Base-by-base conservation (phyloP, 2,329 filamentous ascomycete genomes). In the Microsporum ferrugineum region DNA sequence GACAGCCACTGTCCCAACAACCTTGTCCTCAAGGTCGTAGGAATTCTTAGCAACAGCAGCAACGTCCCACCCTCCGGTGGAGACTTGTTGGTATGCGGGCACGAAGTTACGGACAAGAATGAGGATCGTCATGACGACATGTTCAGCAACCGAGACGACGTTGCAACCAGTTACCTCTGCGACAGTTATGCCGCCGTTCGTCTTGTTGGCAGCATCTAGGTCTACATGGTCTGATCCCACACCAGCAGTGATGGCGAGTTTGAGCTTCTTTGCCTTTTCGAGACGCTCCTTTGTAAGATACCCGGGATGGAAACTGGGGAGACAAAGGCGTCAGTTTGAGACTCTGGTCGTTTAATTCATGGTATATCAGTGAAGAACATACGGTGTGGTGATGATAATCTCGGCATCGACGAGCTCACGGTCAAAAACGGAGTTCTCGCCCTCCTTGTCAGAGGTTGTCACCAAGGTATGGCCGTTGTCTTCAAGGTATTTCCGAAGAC, bases 61-160 rank as follows among this genome's bases (percentile, higher is more conserved):
- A 59, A 99, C 94, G 74, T 99, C 83, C 94, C 94, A 99, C 64
- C 96, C 89, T 66, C 94, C 94, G 63, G 79, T 78, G 76, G 86
- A 82, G 72, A 99, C 88, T 83, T 90, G 86, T 82, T 97, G 91
- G 80, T 97, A 94, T 60, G 94, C 91, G 67, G 94, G 94, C 60
- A 96, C 91, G 73, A 96, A 99, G 87, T 99, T 99, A 80, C 94
- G 91, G 76, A 97, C 87, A 60, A 99, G 87, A 66, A 87, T 78
- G 59, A 99, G 88, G 78, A 97, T 97, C 76, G 94, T 99, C 94
- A 99, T 97, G 79, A 99, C 79, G 70, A 99, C 94, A 80, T 99
- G 94, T 84, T 99, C 94, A 63, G 94, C 94, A 66, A 99, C 94
- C 58, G 94, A 97, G 70, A 96, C 91, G 70, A 99, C 94, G 76